These are phyloP conservation scores for Populus alba DNA, from an alignment of 345 rosid genomes.

Conservation along the genomic window DNA sequence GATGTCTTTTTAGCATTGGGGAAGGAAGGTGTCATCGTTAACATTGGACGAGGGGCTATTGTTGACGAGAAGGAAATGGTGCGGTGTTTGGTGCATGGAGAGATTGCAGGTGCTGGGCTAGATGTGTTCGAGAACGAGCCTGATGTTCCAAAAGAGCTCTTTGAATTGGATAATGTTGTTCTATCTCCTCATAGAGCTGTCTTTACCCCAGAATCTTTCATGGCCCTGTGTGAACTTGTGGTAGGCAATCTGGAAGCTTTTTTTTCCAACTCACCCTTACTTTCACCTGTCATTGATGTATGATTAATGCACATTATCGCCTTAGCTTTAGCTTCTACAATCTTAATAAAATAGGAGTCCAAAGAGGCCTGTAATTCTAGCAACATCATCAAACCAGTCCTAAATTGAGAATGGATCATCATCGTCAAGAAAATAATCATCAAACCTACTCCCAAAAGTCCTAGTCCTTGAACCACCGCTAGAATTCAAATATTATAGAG, in stretches of 20 bases:
- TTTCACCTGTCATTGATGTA: conserved; percentile 10
- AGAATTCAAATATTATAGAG: not conserved
- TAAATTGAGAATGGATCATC: not conserved
- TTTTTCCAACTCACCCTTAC: conserved; percentile 52
- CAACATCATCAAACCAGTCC: not conserved
- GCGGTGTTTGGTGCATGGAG: conserved; percentile 47
- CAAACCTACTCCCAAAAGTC: not conserved
- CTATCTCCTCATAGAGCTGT: conserved; percentile 61
- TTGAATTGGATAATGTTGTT: conserved; percentile 61
- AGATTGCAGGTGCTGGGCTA: conserved; percentile 72
- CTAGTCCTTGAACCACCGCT: not conserved
- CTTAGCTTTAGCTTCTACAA: no score
- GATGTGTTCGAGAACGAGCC: conserved; percentile 86
- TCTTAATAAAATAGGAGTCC: no score
- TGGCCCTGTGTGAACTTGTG: conserved; percentile 32
- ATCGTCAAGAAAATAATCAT: not conserved
- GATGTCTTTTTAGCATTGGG: conserved; percentile 47
- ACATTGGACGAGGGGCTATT: conserved; percentile 55
- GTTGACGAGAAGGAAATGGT: conserved; percentile 65
- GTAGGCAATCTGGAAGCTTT: conserved; percentile 63
- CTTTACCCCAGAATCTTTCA: conserved; percentile 51
- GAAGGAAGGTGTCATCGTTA: conserved; percentile 45
- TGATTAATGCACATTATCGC: not conserved
- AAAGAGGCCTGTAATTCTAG: not conserved
- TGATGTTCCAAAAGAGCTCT: conserved; percentile 47